These are phyloP conservation scores for Scorias spongiosa DNA, from an alignment of 2,329 filamentous ascomycete genomes.

Conservation along the genomic window DNA sequence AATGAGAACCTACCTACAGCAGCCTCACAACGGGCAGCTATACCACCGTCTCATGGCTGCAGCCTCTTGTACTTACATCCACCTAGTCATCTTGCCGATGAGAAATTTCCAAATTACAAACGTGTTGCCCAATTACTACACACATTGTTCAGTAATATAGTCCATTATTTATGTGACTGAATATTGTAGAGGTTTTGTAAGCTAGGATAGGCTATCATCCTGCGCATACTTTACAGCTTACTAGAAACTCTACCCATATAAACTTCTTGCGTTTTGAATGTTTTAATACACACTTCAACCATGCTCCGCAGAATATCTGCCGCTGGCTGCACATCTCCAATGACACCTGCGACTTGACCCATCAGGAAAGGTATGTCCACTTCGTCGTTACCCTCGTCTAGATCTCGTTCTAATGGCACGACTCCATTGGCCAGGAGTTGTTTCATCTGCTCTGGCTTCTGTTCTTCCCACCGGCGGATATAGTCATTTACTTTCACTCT, in stretches of 20 bases:
- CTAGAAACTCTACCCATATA: constrained; percentile 33
- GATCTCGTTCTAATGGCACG: constrained; percentile 67
- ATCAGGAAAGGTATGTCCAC: constrained; percentile 80
- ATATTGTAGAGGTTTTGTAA: no score
- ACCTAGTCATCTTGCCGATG: no score
- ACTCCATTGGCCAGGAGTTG: constrained; percentile 61
- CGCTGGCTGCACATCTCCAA: constrained; percentile 65
- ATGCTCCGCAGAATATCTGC: constrained; percentile 78
- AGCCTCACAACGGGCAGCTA: no score
- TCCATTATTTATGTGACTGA: no score
- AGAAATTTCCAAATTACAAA: no score
- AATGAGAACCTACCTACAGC: no score
- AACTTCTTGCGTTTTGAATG: constrained; percentile 45
- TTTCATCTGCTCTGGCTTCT: constrained; percentile 56
- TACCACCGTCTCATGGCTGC: no score
- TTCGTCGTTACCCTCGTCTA: constrained; percentile 61
- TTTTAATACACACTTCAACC: constrained; percentile 58
- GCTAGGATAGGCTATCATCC: no score
- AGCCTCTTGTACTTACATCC: no score
- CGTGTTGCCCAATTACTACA: no score
- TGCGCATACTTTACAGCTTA: no score
- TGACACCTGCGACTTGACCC: constrained; percentile 78
- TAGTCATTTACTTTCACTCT: constrained; percentile 73
- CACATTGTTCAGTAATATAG: no score
- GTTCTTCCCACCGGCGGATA: constrained; percentile 60